phyloP scores from a whole-genome alignment of 306 rosid genomes.

The Vigna angularis region DNA sequence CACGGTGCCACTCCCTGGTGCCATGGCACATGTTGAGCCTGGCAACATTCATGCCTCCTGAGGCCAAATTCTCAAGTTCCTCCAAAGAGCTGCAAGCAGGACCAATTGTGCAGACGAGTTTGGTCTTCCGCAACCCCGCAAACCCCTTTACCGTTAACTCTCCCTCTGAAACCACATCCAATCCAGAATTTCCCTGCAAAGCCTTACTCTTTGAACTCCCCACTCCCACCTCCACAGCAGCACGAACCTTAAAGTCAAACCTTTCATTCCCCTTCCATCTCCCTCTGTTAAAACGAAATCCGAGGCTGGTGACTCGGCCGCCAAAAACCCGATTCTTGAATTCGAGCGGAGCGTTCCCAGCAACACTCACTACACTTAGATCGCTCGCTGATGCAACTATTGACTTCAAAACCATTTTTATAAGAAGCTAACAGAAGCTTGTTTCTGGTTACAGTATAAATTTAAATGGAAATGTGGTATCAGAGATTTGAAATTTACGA shows the following conservation, averaged over 20 bases:
- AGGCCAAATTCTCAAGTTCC: slow-evolving; percentile 78
- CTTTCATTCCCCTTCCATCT: slow-evolving; percentile 52
- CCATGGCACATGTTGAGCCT: slow-evolving; percentile 95
- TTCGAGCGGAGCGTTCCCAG: slow-evolving; percentile 37
- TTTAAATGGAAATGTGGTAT: slow-evolving; percentile 29
- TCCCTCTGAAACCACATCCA: slow-evolving; percentile 78
- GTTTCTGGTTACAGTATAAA: not conserved
- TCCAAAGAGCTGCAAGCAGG: slow-evolving; percentile 73
- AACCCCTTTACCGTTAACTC: slow-evolving; percentile 81
- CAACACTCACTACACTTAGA: slow-evolving; percentile 40
- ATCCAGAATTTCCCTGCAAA: slow-evolving; percentile 56
- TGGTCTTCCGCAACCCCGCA: slow-evolving; percentile 86
- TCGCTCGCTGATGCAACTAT: slow-evolving; percentile 58
- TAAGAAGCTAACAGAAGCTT: not conserved
- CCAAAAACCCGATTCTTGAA: slow-evolving; percentile 46
- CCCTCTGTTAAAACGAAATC: slow-evolving; percentile 40
- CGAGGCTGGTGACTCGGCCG: slow-evolving; percentile 15
- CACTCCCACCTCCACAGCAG: slow-evolving; percentile 59
- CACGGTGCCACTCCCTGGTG: slow-evolving; percentile 80
- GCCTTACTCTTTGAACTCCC: slow-evolving; percentile 46
- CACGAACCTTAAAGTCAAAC: slow-evolving; percentile 46
- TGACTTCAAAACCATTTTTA: slow-evolving; percentile 34
- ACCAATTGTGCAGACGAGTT: slow-evolving; percentile 86
- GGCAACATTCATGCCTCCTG: slow-evolving; percentile 90
- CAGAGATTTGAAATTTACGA: not conserved